phyloP scores from a whole-genome alignment of 1,139 yeast species.

The Scheffersomyces illinoinensis region DNA sequence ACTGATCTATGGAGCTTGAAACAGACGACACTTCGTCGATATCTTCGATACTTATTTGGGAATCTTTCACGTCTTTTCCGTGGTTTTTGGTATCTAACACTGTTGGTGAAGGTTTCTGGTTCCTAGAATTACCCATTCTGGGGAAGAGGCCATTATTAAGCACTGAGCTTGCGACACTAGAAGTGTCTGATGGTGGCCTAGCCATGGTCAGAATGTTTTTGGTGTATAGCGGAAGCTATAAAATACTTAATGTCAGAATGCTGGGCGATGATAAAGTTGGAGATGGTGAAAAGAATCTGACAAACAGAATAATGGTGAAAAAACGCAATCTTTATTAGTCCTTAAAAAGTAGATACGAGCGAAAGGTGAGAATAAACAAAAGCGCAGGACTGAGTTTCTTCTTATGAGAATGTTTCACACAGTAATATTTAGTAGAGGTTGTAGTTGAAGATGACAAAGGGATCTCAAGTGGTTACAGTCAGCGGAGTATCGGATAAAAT shows the following conservation, averaged over 20 bases:
- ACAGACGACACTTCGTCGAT: background rate
- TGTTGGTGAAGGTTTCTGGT: background rate
- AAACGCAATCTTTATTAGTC: background rate
- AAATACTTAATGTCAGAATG: background rate
- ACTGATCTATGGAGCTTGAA: slow-evolving; percentile 2
- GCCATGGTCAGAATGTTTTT: background rate
- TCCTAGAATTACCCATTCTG: background rate
- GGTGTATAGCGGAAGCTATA: background rate
- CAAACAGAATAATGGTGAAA: background rate
- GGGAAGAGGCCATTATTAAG: background rate
- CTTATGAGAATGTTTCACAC: background rate
- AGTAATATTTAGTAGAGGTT: background rate
- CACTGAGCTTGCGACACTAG: background rate
- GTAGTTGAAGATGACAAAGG: background rate
- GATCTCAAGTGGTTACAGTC: background rate
- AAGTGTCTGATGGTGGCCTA: slow-evolving; percentile 1
- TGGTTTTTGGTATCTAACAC: background rate
- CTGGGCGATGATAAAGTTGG: background rate
- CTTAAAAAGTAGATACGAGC: background rate
- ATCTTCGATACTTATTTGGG: background rate
- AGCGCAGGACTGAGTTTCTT: background rate
- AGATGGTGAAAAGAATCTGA: background rate
- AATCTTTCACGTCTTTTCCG: background rate
- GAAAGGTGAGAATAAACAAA: background rate
- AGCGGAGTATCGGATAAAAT: background rate